Base-by-base conservation (phyloP, 1,284 basidiomycete genomes). In the Leccinum angustisporum region DNA sequence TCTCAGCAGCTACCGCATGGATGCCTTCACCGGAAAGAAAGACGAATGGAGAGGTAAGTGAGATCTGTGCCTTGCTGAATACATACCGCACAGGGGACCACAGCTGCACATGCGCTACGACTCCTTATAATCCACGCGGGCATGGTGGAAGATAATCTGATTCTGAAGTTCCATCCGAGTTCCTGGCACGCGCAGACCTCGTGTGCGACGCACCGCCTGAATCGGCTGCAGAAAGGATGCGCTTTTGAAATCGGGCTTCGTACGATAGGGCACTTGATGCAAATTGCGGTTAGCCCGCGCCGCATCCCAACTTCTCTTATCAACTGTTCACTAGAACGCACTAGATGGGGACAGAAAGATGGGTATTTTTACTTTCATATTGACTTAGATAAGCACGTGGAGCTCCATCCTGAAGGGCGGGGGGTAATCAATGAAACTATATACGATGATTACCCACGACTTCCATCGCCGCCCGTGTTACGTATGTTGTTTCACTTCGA, bases 141-240 rank as follows among this genome's bases (percentile, higher is more conserved):
- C 33, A n/a, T 9, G 16, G 33, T 25, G 56, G 31, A 54, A 33
- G 8, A 51, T n/a, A 27, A 30, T 51, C 27, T 51, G 25, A 30
- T 43, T 11, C 40, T 43, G 46, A 48, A 31, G 52, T 33, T 54
- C 53, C 46, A n/a, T 13, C 34, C 53, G 53, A 38, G 18, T 54
- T 21, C 53, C 18, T 21, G 9, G 33, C 31, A 38, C 52, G 30
- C 31, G 30, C 50, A 51, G 13, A 16, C 25, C 11, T 16, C 18
- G n/a, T 48, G 33, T 48, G 58, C 25, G 59, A 61, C 51, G 46
- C 43, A 65, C 25, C 52, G 33, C 31, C 62, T 61, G 7, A 21
- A 40, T 54, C 9, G n/a, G 30, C 48, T 25, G 25, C 3, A 27
- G n/a, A 48, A 30, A 48, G 9, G 43, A 48, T 48, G 43, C 11